Conservation (phyloP, 345 rosid species). For the Cochlearia excelsa region DNA sequence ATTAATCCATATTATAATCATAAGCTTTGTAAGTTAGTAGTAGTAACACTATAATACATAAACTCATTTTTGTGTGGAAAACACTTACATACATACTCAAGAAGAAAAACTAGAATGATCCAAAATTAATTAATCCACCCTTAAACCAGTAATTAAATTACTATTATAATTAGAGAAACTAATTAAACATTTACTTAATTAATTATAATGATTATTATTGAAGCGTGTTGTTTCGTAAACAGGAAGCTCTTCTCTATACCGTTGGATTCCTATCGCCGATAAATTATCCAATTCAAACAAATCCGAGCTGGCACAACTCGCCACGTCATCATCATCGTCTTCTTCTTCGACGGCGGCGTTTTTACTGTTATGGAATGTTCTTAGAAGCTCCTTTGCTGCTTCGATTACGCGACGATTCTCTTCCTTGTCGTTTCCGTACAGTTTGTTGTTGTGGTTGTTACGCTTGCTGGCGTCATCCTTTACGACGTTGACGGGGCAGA, state of each 20-base stretch:
- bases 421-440: slow-evolving; percentile 32
- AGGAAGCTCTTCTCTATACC: slow-evolving; percentile 83
- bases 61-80: not conserved
- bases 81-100: slow-evolving; percentile 1
- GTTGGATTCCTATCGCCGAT: slow-evolving; percentile 36
- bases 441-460: slow-evolving; percentile 35
- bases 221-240: slow-evolving; percentile 89
- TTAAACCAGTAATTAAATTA: slow-evolving; percentile 19
- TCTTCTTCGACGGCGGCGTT: slow-evolving; percentile 26
- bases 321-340: slow-evolving; percentile 46
- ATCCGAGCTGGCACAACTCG: slow-evolving; percentile 41
- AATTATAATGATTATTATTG: slow-evolving; percentile 39
- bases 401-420: slow-evolving; percentile 67
- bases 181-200: slow-evolving; percentile 12
- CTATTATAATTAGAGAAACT: not conserved
- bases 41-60: slow-evolving; percentile 10
- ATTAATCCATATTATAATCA: not conserved
- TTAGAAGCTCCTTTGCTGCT: slow-evolving; percentile 63
- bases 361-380: slow-evolving; percentile 52
- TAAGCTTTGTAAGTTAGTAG: not conserved
- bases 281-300: slow-evolving; percentile 87
- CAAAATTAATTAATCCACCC: slow-evolving; percentile 26
- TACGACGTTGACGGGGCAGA: slow-evolving; percentile 69
- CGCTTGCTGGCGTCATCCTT: slow-evolving; percentile 64
- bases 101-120: slow-evolving; percentile 8